Evolutionary conservation across 768 basidiomycete genomes (phyloP).

Genomic region (Sarcodon sp.): DNA sequence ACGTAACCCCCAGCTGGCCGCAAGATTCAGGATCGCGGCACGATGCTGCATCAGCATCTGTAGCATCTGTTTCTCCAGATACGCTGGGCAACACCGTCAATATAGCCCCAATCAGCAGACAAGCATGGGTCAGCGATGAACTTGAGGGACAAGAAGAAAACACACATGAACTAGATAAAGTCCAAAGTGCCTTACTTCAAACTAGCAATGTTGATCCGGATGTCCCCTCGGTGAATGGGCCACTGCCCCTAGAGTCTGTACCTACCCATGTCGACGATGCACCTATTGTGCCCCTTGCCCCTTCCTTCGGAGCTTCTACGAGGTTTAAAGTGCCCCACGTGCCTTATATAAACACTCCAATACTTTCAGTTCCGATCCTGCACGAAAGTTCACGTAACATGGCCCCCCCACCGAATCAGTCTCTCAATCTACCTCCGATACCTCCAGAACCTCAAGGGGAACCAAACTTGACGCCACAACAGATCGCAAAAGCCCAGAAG

Average conservation of each 20-base stretch:
- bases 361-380: slow-evolving; percentile 7
- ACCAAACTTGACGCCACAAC: slow-evolving; percentile 43
- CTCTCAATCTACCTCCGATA: neutral
- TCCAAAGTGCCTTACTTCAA: neutral
- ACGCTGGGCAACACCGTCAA: too few species aligned
- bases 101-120: too few species aligned
- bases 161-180: slow-evolving; percentile 10
- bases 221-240: slow-evolving; percentile 2
- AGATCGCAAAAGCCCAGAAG: slow-evolving; percentile 74
- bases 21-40: too few species aligned
- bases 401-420: slow-evolving; percentile 2
- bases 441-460: neutral
- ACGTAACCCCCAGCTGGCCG: too few species aligned
- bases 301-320: too few species aligned
- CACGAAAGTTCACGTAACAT: slow-evolving; percentile 5
- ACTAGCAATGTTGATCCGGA: neutral
- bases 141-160: slow-evolving; percentile 22
- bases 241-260: neutral
- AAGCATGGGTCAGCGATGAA: slow-evolving; percentile 29
- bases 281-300: too few species aligned
- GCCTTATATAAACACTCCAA: slow-evolving; percentile 7
- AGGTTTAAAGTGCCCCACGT: slow-evolving; percentile 3
- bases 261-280: neutral
- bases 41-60: too few species aligned
- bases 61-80: too few species aligned